A percentile compares a stretch with the other conserved stretches of the same genome.
phyloP scores from a whole-genome alignment of 148 eudicot species.

The Gaultheria prostrata region DNA sequence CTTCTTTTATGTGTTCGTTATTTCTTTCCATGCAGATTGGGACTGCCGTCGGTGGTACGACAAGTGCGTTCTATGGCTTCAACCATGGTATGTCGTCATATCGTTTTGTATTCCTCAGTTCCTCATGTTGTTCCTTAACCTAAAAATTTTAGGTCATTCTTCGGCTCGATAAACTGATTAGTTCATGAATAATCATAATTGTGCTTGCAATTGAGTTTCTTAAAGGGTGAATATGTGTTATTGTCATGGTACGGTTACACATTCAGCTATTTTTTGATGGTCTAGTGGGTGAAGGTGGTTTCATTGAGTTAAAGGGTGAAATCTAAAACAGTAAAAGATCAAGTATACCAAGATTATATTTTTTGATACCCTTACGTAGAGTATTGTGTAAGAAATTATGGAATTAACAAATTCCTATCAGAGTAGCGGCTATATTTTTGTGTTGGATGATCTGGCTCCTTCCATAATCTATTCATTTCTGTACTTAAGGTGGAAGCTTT shows the following conservation, averaged over 20 bases:
- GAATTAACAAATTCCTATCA: neutral
- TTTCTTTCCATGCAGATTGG: conserved; percentile 58
- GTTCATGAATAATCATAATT: neutral
- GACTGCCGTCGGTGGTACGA: conserved; percentile 88
- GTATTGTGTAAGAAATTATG: neutral
- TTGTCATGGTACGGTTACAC: neutral
- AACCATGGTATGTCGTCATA: conserved; percentile 52
- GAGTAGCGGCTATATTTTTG: neutral
- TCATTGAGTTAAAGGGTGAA: neutral
- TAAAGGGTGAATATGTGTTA: neutral
- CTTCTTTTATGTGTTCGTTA: neutral
- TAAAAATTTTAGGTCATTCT: neutral
- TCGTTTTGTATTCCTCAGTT: neutral
- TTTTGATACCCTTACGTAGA: neutral
- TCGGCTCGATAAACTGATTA: neutral
- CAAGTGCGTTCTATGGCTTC: conserved; percentile 91
- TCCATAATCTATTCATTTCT: neutral
- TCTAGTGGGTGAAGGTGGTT: neutral
- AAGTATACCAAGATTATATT: neutral
- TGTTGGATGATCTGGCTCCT: neutral
- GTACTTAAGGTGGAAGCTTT: neutral
- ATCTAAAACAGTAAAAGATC: neutral
- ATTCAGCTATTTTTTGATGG: neutral
- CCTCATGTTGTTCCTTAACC: neutral
- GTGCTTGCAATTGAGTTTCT: neutral